phyloP scores from a whole-genome alignment of 2,329 filamentous ascomycete species.

The Aspergillus sp. region DNA sequence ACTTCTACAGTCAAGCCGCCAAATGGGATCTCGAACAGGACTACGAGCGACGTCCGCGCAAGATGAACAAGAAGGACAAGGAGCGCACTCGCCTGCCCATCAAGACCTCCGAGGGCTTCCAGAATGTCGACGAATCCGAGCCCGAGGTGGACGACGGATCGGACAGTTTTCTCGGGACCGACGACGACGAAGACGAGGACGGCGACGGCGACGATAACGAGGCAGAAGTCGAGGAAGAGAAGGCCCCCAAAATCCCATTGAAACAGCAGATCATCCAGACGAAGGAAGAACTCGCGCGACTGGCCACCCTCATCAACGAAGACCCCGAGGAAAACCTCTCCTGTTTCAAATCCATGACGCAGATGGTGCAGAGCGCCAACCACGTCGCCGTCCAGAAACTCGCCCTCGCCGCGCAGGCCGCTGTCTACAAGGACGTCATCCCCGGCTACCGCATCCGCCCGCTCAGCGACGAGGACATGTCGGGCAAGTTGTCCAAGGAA shows the following conservation, averaged over 20 bases:
- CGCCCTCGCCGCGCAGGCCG: conserved; percentile 78
- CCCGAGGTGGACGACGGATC: conserved; percentile 38
- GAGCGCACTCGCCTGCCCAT: conserved; percentile 44
- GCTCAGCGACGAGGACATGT: conserved; percentile 68
- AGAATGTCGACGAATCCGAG: conserved; percentile 40
- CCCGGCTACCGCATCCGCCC: conserved; percentile 93
- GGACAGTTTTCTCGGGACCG: conserved; percentile 52
- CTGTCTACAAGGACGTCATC: conserved; percentile 93
- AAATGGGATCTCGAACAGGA: conserved; percentile 90
- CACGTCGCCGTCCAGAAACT: conserved; percentile 77
- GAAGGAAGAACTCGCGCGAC: conserved; percentile 86
- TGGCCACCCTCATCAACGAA: conserved; percentile 80
- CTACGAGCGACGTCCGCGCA: conserved; percentile 78
- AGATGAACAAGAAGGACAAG: conserved; percentile 49
- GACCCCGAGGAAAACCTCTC: conserved; percentile 86
- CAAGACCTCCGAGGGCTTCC: conserved; percentile 77
- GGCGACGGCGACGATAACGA: conserved; percentile 28
- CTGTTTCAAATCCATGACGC: conserved; percentile 72
- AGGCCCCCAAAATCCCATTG: conserved; percentile 63
- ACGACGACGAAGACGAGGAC: neutral
- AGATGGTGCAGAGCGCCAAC: conserved; percentile 62
- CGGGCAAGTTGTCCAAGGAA: conserved; percentile 85
- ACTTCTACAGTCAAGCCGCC: conserved; percentile 70
- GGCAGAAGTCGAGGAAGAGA: conserved; percentile 49
- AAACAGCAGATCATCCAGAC: conserved; percentile 79